Evolutionary conservation across 306 rosid species (phyloP), one percentile per base, ranked within the genome.

Genomic region (Inga laurina): DNA sequence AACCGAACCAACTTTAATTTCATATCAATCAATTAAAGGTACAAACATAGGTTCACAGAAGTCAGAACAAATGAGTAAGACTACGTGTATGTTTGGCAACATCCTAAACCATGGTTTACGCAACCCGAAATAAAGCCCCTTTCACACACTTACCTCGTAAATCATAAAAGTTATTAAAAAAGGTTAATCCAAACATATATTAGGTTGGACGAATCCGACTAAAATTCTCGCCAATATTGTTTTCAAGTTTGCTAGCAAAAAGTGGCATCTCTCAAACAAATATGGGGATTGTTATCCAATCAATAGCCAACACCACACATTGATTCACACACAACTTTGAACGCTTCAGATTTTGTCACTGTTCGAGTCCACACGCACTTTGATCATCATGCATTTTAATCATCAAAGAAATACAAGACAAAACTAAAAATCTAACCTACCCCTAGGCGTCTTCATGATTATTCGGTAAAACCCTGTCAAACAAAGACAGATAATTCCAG

Each of bases 401-500:
- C 72, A 65, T 2, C 80, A 77, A 27, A 77, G 49, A 35, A 21
- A 18, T 18, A 49, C 19, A 52, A 52, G 43, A 39, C 49, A 45
- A 57, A 37, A 21, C 65, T 74, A 19, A 75, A 72, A 64, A 84
- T 80, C 77, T 48, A 86, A 77, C 72, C 48, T 24, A 48, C 78
- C 74, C 62, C 75, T 76, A 75, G 74, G 12, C 34, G 30, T 10
- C 21, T 49, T 71, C 78, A 52, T 13, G 79, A 43, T 73, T 75
- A 76, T 64, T 18, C 65, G 51, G 85, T 24, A 24, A 73, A 74
- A 46, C 9, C 45, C 39, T 2, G 49, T 66, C 54, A 67, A 73
- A 66, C 72, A 85, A 48, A 78, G 39, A 34, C 43, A 19, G 61
- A 75, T 78, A 81, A 27, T 76, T 72, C 78, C 79, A 78, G 52